Conservation (phyloP, 2,329 filamentous ascomycete species). For the Pleoardoris graminearum region DNA sequence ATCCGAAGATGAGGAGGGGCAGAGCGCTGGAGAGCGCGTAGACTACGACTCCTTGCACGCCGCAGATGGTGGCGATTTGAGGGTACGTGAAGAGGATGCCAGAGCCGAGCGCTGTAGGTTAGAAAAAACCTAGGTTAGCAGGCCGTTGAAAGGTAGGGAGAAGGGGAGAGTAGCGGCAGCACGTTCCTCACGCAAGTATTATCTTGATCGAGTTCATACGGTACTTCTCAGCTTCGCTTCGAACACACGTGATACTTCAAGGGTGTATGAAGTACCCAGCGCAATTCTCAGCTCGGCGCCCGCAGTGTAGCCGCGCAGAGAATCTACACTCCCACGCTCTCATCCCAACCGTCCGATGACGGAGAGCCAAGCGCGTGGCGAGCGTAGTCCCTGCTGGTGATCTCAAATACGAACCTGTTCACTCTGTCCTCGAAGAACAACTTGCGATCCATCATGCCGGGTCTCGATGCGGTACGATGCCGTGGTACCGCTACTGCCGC, state of each 20-base stretch:
- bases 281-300: constrained; percentile 64
- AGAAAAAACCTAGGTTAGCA: constrained; percentile 41
- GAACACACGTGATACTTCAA: constrained; percentile 14
- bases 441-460: constrained; percentile 16
- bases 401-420: constrained; percentile 47
- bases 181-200: constrained; percentile 99
- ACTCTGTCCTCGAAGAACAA: constrained; percentile 20
- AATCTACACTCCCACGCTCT: constrained; percentile 18
- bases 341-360: background rate
- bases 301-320: constrained; percentile 73
- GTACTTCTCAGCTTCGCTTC: constrained; percentile 87
- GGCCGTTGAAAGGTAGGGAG: constrained; percentile 35
- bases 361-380: constrained; percentile 11
- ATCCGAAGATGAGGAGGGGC: constrained; percentile 74
- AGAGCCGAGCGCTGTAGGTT: constrained; percentile 71
- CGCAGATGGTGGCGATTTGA: constrained; percentile 75
- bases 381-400: constrained; percentile 32
- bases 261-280: constrained; percentile 9
- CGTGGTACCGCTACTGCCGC: constrained; percentile 64
- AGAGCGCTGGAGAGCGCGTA: constrained; percentile 74
- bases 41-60: constrained; percentile 75
- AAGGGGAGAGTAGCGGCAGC: constrained; percentile 74
- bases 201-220: constrained; percentile 97
- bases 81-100: constrained; percentile 84
- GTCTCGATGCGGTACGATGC: constrained; percentile 16